Base-by-base conservation (phyloP, 1,284 basidiomycete genomes). In the Fomitopsis schrenkii region DNA sequence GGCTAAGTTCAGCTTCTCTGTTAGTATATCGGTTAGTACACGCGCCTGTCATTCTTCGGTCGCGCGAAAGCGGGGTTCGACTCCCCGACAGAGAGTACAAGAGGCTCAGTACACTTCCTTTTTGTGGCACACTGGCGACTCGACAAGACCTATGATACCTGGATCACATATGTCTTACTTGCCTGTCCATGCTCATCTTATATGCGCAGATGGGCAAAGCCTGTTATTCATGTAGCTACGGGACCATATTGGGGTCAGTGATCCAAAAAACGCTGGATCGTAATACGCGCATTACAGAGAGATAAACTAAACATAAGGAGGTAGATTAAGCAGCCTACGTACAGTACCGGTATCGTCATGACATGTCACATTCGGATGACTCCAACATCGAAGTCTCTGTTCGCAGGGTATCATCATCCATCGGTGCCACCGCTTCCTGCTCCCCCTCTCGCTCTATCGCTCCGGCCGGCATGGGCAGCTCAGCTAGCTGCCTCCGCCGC, bases 1-100 rank as follows among this genome's bases (percentile, higher is more conserved):
- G 22, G 22, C 22, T 22, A 1, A 22, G 22, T 33, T 33, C 30
- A 33, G 8, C 5, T 12, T 50, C 48, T 50, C 28, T 50, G 48
- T 30, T 50, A 46, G 45, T 46, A 46, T 46, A 46, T 46, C 45
- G 45, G 45, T 46, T 46, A 46, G 45, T 46, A 46, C 45, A 46
- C 45, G 45, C 45, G 45, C 45, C 45, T 46, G 45, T 46, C 45
- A 46, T 33, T 4, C 28, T 15, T 48, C 8, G 15, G 45, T 8
- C 74, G 75, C 74, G 75, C 72, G 75, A 76, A 72, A 76, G 75
- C 76, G 73, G 76, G 57, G 58, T 62, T 62, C 55, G 61, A 62
- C 58, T 62, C 61, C 58, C 58, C 55, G 61, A 58, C 58, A 62
- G 61, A 42, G 57, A 59, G 58, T 14, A 2, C 22, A 22, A 22